Evolutionary conservation across 345 rosid genomes (phyloP), one percentile per base, ranked within the genome.

Genomic region (Aethionema arabicum): DNA sequence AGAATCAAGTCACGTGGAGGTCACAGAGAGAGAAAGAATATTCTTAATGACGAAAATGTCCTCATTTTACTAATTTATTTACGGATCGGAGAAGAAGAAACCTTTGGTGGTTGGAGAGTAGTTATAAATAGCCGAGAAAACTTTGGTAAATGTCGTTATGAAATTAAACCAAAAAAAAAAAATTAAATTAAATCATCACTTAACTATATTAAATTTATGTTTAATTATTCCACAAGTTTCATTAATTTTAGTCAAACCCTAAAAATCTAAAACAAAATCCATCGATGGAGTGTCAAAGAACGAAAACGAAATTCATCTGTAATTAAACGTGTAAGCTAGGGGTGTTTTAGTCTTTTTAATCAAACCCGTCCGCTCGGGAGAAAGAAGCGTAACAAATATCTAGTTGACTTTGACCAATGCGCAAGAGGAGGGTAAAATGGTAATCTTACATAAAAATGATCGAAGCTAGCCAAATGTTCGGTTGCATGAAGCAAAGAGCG

Each of bases 391-490:
- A 21, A 21, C 27, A 61, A 62, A 70, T 48, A 63, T 49, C 44
- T 56, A 13, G 10, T 63, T 56, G 59, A 70, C 59, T 12, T 63
- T 56, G 59, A 70, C 59, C 15, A 56, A 10, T 13, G 52, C 13
- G 45, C 31, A 11, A 11, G 5, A 21, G 27, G 41, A 41, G 68
- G 64, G 39, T 56, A 41, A 33, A 29, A 4, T 42, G 0, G 60
- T 68, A 29, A 59, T 10, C 29, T 11, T 1, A 0, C 0, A 8
- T 1, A 3, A 46, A 44, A 11, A 8, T 7, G 29, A 35, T 21
- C 66, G 58, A 7, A 50, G 56, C 21, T 44, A 46, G 82, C 79
- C 85, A 85, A 69, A 73, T 82, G 85, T 74, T 61, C 70, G 81
- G 81, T 74, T 80, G 85, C 85, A 78, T 78, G 90, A 30, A 75